Conservation (phyloP, 164 flowering plant genomes). For the Tetrastigma voinierianum region DNA sequence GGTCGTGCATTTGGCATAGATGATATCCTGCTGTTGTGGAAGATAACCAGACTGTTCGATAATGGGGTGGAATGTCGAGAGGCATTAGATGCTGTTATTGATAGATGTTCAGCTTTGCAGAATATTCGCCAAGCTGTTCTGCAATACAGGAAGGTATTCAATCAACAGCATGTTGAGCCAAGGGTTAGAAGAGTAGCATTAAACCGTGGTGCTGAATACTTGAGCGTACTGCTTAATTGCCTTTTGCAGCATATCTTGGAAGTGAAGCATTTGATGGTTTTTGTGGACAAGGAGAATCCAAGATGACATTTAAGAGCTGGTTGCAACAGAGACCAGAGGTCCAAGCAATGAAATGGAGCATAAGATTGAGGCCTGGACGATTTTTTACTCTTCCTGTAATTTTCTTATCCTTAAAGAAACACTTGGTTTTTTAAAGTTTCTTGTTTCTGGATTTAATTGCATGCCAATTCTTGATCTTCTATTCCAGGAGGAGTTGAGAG, state of each 20-base stretch:
- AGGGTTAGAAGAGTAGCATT: conserved; percentile 85
- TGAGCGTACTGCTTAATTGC: conserved; percentile 95
- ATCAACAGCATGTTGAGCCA: conserved; percentile 89
- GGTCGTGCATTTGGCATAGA: conserved; percentile 78
- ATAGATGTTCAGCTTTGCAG: conserved; percentile 93
- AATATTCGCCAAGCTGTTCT: conserved; percentile 94
- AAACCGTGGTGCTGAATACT: conserved; percentile 95
- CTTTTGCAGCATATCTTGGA: conserved; percentile 95
- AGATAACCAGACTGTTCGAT: conserved; percentile 84
- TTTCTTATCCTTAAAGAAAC: conserved; percentile 14
- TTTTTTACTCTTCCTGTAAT: conserved; percentile 87
- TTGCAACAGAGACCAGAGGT: conserved; percentile 87
- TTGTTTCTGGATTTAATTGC: conserved; percentile 7
- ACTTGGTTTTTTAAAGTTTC: conserved; percentile 8
- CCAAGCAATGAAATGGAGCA: conserved; percentile 99
- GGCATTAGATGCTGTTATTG: conserved; percentile 86
- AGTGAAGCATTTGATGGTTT: conserved; percentile 90
- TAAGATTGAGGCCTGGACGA: conserved; percentile 83
- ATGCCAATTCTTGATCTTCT: conserved; percentile 15
- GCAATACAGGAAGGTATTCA: conserved; percentile 77
- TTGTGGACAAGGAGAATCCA: conserved; percentile 78
- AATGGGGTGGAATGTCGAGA: conserved; percentile 87
- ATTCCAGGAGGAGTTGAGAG: conserved; percentile 81
- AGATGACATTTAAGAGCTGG: conserved; percentile 85
- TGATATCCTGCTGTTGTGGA: conserved; percentile 80